These are phyloP conservation scores for Tulasnella sp. DNA, from an alignment of 768 basidiomycete species.

Conservation along the genomic window DNA sequence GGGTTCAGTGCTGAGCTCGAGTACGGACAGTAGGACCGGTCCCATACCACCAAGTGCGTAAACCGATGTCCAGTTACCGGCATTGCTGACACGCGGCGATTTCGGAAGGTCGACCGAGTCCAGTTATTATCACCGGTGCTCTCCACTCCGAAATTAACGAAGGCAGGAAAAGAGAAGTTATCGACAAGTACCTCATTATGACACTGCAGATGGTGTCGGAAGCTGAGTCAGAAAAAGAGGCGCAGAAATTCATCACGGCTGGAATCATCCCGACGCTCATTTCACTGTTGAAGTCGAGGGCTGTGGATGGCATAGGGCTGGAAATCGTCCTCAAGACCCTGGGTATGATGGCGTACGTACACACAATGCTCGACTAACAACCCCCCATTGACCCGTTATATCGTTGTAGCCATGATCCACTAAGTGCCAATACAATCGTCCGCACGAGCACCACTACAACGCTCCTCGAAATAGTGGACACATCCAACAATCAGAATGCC, in stretches of 20 bases:
- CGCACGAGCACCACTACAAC: slow-evolving; percentile 5
- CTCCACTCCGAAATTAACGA: slow-evolving; percentile 12
- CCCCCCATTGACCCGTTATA: background rate
- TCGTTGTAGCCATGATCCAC: slow-evolving; percentile 8
- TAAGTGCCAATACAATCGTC: slow-evolving; percentile 16
- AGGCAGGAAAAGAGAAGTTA: slow-evolving; percentile 6
- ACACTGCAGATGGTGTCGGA: slow-evolving; percentile 8
- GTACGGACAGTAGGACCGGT: background rate
- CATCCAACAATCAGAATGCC: background rate
- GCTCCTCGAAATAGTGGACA: slow-evolving; percentile 14
- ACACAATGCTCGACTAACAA: too few relatives aligned
- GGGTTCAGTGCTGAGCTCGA: background rate
- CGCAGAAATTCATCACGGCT: slow-evolving; percentile 13
- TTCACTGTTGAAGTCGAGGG: slow-evolving; percentile 3
- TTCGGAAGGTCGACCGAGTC: slow-evolving; percentile 1
- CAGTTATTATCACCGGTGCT: slow-evolving; percentile 5
- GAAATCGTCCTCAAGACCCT: slow-evolving; percentile 14
- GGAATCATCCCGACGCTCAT: slow-evolving; percentile 13
- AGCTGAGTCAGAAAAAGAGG: slow-evolving; percentile 5
- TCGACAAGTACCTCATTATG: slow-evolving; percentile 6
- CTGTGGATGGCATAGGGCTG: slow-evolving; percentile 9
- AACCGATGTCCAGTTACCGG: background rate
- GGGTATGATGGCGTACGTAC: slow-evolving; percentile 7
- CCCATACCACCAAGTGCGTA: background rate
- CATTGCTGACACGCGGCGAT: background rate